Evolutionary conservation across 2,329 filamentous ascomycete genomes (phyloP), one percentile per base, ranked within the genome.

Genomic region (Aspergillus flavus): DNA sequence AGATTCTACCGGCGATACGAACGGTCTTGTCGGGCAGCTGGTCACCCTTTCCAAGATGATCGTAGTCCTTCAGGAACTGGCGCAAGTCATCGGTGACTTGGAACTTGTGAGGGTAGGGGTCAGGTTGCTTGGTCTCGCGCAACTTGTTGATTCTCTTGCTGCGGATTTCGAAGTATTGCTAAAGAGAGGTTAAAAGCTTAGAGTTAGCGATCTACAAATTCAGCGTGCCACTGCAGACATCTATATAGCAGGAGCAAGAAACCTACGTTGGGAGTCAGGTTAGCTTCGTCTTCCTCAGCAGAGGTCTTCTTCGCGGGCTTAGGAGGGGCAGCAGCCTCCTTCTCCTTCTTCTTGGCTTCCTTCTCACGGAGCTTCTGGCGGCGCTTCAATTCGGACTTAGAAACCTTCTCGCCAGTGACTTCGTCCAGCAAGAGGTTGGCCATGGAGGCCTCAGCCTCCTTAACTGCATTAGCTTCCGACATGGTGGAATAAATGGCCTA

Each of bases 161-260:
- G 67, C 95, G 91, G 76, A 98, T 96, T 83, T 99, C 95, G 78
- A 97, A 97, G 84, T 98, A 99, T 89, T 92, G 89, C 87, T 91
- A 73, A 16, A 12, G 46, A 39, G 39, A 26, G 39, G 39, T 30
- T 21, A 41, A 48, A 45, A 52, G 43, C 11, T 14, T n/a, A 46
- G 4, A 12, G 43, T 45, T 7, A 41, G 26, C 19, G 16, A 53
- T 32, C 41, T 5, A 9, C 19, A 11, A 48, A 28, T 26, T 48
- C 12, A 12, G 12, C 45, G 45, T 23, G 45, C 23, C 21, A 48
- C 45, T 26, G 2, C 2, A 34, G 19, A 12, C n/a, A 34, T n/a
- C 34, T 23, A 39, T 39, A 21, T 54, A 30, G 43, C 41, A 46
- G 57, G 16, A 30, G 14, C 16, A 16, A 23, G 2, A 75, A 34